These are phyloP conservation scores for Colletotrichum agaves DNA, from an alignment of 2,329 filamentous ascomycete species.

Conservation along the genomic window DNA sequence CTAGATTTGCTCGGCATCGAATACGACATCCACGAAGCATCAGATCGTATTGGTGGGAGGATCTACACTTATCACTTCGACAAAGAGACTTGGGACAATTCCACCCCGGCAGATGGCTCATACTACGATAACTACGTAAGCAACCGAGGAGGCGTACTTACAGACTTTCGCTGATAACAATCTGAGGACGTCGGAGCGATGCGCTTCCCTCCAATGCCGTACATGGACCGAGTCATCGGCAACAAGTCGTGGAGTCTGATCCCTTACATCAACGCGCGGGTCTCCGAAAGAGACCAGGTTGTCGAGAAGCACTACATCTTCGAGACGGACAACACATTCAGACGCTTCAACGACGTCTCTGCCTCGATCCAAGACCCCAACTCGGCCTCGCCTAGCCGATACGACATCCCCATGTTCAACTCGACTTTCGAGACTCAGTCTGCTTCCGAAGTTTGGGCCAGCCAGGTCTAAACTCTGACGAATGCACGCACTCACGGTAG, in stretches of 20 bases:
- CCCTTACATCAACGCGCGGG: conserved; percentile 39
- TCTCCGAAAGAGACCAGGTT: conserved; percentile 33
- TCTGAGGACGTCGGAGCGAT: conserved; percentile 52
- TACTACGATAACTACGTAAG: conserved; percentile 48
- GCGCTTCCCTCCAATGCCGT: conserved; percentile 50
- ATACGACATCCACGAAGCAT: conserved; percentile 52
- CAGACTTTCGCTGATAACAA: background rate
- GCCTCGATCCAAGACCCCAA: conserved; percentile 21
- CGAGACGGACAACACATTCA: conserved; percentile 39
- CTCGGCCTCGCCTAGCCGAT: conserved; percentile 28
- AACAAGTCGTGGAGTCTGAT: conserved; percentile 39
- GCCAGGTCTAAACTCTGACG: conserved; percentile 27
- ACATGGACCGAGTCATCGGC: conserved; percentile 44
- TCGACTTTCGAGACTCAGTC: conserved; percentile 31
- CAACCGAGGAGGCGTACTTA: background rate
- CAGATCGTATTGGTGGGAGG: conserved; percentile 48
- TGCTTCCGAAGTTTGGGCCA: conserved; percentile 27
- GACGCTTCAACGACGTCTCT: conserved; percentile 37
- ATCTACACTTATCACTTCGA: conserved; percentile 50
- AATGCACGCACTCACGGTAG: conserved; percentile 25
- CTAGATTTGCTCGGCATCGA: conserved; percentile 47
- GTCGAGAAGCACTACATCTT: conserved; percentile 40
- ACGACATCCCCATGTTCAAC: conserved; percentile 37
- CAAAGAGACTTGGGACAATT: conserved; percentile 38
- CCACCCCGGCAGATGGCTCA: conserved; percentile 34